Evolutionary conservation across 805 yeast genomes (phyloP).

Genomic region (Kregervanrija pseudodelftensis): DNA sequence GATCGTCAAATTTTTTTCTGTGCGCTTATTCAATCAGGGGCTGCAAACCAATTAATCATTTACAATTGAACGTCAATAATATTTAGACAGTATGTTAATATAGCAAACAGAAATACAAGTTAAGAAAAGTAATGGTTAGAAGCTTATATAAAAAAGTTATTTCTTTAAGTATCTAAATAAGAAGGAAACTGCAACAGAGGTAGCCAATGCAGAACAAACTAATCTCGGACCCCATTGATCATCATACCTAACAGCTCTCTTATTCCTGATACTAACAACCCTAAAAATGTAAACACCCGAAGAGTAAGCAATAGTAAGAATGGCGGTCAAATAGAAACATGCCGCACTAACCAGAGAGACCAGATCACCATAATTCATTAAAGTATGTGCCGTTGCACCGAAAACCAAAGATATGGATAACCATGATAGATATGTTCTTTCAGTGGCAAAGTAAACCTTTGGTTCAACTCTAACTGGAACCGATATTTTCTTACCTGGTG

Average conservation of each 20-base stretch:
- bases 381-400: slow-evolving; percentile 82
- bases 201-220: slow-evolving; percentile 67
- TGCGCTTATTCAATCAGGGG: too few species aligned
- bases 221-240: slow-evolving; percentile 83
- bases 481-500: slow-evolving; percentile 82
- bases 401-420: slow-evolving; percentile 81
- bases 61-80: too few species aligned
- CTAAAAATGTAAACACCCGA: slow-evolving; percentile 72
- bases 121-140: too few species aligned
- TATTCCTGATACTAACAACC: slow-evolving; percentile 72
- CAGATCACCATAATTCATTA: slow-evolving; percentile 76
- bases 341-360: slow-evolving; percentile 74
- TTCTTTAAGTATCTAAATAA: slow-evolving; percentile 40
- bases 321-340: slow-evolving; percentile 79
- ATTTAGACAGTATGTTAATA: too few species aligned
- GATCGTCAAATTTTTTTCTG: too few species aligned
- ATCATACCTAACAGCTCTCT: slow-evolving; percentile 77
- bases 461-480: slow-evolving; percentile 98
- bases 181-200: slow-evolving; percentile 60
- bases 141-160: neutral
- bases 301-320: slow-evolving; percentile 66
- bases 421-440: slow-evolving; percentile 93
- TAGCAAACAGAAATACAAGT: too few species aligned
- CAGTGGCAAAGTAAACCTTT: slow-evolving; percentile 97
- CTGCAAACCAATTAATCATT: neutral